These are phyloP conservation scores for Suillus fuscotomentosus DNA, from an alignment of 768 basidiomycete genomes.

Conservation along the genomic window DNA sequence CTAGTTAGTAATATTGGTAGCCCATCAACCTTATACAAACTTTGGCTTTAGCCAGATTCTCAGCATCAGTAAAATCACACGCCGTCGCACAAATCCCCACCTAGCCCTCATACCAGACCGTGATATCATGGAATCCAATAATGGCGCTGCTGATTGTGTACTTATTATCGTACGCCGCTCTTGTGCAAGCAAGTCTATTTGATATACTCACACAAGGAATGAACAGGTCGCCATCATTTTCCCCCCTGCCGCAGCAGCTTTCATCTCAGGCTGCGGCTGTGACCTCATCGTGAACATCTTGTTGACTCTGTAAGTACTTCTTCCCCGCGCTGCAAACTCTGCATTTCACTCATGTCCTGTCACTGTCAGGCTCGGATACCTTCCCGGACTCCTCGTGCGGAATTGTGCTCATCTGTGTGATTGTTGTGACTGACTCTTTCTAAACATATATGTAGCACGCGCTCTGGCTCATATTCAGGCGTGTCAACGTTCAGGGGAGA, in stretches of 20 bases:
- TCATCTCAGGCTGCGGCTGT: constrained; percentile 77
- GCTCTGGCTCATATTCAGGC: constrained; percentile 84
- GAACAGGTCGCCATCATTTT: constrained; percentile 69
- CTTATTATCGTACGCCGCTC: background rate
- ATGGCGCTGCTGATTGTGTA: background rate
- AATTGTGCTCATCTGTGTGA: background rate
- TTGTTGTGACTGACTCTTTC: background rate
- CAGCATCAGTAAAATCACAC: background rate
- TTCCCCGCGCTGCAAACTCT: background rate
- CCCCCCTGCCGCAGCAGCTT: constrained; percentile 73
- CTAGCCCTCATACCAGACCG: background rate
- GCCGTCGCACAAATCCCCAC: background rate
- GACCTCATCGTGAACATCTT: constrained; percentile 81
- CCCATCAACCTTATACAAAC: too few relatives aligned
- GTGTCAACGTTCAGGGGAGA: constrained; percentile 74
- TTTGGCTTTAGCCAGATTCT: too few relatives aligned
- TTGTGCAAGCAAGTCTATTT: background rate
- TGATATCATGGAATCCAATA: background rate
- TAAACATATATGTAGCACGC: constrained; percentile 53
- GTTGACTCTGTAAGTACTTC: constrained; percentile 65
- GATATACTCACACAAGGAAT: background rate
- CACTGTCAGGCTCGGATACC: constrained; percentile 59
- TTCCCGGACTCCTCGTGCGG: constrained; percentile 59
- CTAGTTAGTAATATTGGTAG: too few relatives aligned
- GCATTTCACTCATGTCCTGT: background rate